Evolutionary conservation across 2,329 filamentous ascomycete species (phyloP).

Genomic region (Claviceps sp.): DNA sequence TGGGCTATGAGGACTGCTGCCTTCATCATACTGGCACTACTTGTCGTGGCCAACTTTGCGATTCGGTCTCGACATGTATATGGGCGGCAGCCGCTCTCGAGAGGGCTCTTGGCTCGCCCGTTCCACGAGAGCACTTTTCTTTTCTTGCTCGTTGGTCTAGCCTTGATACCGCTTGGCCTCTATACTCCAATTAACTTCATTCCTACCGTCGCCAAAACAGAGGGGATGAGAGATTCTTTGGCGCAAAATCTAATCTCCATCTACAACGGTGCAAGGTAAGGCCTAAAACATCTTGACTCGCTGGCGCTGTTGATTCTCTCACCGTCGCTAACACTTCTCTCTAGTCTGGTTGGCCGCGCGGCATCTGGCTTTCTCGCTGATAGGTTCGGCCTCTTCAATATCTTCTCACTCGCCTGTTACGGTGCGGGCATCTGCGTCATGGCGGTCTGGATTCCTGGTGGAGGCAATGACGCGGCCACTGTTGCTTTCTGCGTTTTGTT

Average conservation of each 20-base stretch:
- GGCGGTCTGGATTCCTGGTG: slow-evolving; percentile 21
- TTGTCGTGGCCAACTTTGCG: slow-evolving; percentile 20
- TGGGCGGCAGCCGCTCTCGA: slow-evolving; percentile 1
- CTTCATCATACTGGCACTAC: slow-evolving; percentile 23
- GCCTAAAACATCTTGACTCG: not conserved
- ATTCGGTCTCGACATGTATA: slow-evolving; percentile 14
- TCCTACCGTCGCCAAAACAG: slow-evolving; percentile 7
- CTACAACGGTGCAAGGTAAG: slow-evolving; percentile 12
- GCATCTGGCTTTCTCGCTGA: slow-evolving; percentile 13
- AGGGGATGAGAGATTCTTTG: slow-evolving; percentile 9
- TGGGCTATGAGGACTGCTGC: slow-evolving; percentile 26
- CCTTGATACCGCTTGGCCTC: slow-evolving; percentile 17
- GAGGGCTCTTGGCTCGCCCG: slow-evolving; percentile 7
- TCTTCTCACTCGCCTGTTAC: slow-evolving; percentile 27
- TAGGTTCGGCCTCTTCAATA: slow-evolving; percentile 15
- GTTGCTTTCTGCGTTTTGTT: slow-evolving; percentile 17
- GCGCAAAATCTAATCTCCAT: slow-evolving; percentile 12
- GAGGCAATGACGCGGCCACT: slow-evolving; percentile 9
- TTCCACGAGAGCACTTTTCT: slow-evolving; percentile 15
- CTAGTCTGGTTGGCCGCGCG: slow-evolving; percentile 11
- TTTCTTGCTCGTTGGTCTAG: slow-evolving; percentile 13
- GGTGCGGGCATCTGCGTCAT: slow-evolving; percentile 20
- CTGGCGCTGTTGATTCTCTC: no score
- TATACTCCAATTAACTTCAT: slow-evolving; percentile 19
- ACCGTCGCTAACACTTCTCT: not conserved